Evolutionary conservation across 352 stramenopile genomes (phyloP).

Genomic region (Bremia lactucae): DNA sequence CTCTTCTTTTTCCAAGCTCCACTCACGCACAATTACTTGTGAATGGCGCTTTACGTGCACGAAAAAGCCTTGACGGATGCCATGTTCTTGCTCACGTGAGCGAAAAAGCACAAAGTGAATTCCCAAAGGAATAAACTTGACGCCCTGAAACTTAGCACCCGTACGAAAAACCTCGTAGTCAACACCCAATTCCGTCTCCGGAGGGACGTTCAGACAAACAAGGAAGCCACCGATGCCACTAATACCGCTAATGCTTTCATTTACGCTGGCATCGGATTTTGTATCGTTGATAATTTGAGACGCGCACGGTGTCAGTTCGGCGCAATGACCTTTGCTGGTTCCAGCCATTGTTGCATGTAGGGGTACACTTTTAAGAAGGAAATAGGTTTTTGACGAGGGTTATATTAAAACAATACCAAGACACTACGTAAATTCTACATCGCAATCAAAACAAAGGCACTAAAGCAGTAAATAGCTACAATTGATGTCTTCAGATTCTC

Average conservation of each 20-base stretch:
- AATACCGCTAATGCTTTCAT: not conserved
- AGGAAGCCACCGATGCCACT: conserved; percentile 49
- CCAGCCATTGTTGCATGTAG: conserved; percentile 16
- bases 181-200: conserved; percentile 69
- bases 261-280: no score
- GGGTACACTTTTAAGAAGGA: no score
- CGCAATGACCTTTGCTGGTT: conserved; percentile 6
- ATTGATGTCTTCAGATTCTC: not conserved
- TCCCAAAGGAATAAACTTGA: conserved; percentile 77
- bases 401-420: no score
- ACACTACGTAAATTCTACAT: no score
- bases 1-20: conserved; percentile 70
- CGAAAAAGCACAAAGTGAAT: conserved; percentile 80
- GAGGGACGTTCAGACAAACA: conserved; percentile 75
- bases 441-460: no score
- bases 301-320: conserved; percentile 35
- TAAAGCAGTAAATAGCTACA: conserved; percentile 7
- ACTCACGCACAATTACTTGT: conserved; percentile 68
- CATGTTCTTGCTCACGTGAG: conserved; percentile 62
- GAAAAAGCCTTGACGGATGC: conserved; percentile 79
- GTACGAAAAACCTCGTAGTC: conserved; percentile 84
- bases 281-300: conserved; percentile 1
- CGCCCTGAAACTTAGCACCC: conserved; percentile 62
- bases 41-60: conserved; percentile 41
- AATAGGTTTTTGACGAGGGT: no score